Conservation (phyloP, 805 yeast species). For the Pichia gijzeniarum region DNA sequence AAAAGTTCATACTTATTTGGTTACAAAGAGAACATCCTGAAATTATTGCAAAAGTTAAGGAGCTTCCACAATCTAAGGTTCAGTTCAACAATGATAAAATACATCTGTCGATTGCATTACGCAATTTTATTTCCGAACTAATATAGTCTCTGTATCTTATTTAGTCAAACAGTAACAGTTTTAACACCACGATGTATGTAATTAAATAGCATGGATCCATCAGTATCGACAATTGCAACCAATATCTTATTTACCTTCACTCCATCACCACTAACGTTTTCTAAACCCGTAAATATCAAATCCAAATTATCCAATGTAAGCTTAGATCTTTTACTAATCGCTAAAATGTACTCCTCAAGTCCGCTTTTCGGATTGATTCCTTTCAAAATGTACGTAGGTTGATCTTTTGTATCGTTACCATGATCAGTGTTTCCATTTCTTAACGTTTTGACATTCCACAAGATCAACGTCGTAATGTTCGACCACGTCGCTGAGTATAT, state of each 20-base stretch:
- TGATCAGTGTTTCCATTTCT: not conserved
- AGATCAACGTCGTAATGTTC: constrained; percentile 8
- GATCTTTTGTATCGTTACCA: not conserved
- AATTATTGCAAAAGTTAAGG: constrained; percentile 13
- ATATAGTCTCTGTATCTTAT: not conserved
- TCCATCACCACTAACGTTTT: constrained; percentile 16
- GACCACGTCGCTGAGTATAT: constrained; percentile 42
- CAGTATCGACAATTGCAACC: constrained; percentile 52
- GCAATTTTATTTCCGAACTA: not conserved
- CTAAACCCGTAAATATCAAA: constrained; percentile 32
- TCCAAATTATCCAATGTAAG: constrained; percentile 36
- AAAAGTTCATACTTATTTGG: constrained; percentile 34
- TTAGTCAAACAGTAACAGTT: constrained; percentile 15
- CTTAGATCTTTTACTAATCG: constrained; percentile 25
- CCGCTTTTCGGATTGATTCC: constrained; percentile 11
- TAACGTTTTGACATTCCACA: not conserved
- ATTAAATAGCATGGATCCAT: constrained; percentile 68
- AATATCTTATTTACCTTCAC: constrained; percentile 38
- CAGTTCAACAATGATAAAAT: not conserved
- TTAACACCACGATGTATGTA: constrained; percentile 59
- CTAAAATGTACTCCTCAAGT: constrained; percentile 31
- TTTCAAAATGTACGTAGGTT: constrained; percentile 2
- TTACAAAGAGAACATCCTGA: constrained; percentile 30
- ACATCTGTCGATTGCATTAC: not conserved
- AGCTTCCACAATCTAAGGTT: not conserved